A percentile compares a stretch with the other conserved stretches of the same genome.
Evolutionary conservation across 1,284 basidiomycete genomes (phyloP).

Genomic region (Vanrija humicola): DNA sequence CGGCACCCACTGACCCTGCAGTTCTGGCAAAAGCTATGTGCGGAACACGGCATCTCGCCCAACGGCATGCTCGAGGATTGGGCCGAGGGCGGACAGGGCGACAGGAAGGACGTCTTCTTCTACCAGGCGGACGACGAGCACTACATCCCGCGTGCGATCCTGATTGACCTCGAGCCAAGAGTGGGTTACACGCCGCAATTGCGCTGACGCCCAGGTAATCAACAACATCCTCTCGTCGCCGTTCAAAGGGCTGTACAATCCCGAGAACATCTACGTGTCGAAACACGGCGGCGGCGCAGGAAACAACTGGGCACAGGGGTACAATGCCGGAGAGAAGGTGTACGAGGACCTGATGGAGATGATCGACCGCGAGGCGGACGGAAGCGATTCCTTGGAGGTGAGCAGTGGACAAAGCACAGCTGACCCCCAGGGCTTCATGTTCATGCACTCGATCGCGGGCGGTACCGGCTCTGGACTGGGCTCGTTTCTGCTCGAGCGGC

Average conservation of each 20-base stretch:
- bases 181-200: slow-evolving; percentile 53
- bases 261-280: slow-evolving; percentile 94
- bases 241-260: slow-evolving; percentile 92
- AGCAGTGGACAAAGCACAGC: slow-evolving; percentile 17
- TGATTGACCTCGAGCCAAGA: slow-evolving; percentile 96
- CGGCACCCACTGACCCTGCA: slow-evolving; percentile 13
- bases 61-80: slow-evolving; percentile 91
- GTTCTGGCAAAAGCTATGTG: slow-evolving; percentile 93
- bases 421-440: slow-evolving; percentile 81
- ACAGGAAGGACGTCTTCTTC: slow-evolving; percentile 99
- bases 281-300: slow-evolving; percentile 97
- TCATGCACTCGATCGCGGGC: slow-evolving; percentile 97
- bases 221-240: slow-evolving; percentile 90
- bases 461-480: slow-evolving; percentile 98
- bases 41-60: slow-evolving; percentile 91
- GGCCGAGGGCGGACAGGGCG: slow-evolving; percentile 75
- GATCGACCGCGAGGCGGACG: slow-evolving; percentile 97
- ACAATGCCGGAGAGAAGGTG: slow-evolving; percentile 79
- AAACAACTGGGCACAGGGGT: slow-evolving; percentile 98
- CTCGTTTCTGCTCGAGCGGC: slow-evolving; percentile 89
- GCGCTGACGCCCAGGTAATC: slow-evolving; percentile 66
- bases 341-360: slow-evolving; percentile 99
- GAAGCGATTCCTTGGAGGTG: slow-evolving; percentile 95
- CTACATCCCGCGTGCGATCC: slow-evolving; percentile 93
- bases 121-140: slow-evolving; percentile 99